Base-by-base conservation (phyloP, 2,329 filamentous ascomycete genomes). In the Neonectria neomacrospora region DNA sequence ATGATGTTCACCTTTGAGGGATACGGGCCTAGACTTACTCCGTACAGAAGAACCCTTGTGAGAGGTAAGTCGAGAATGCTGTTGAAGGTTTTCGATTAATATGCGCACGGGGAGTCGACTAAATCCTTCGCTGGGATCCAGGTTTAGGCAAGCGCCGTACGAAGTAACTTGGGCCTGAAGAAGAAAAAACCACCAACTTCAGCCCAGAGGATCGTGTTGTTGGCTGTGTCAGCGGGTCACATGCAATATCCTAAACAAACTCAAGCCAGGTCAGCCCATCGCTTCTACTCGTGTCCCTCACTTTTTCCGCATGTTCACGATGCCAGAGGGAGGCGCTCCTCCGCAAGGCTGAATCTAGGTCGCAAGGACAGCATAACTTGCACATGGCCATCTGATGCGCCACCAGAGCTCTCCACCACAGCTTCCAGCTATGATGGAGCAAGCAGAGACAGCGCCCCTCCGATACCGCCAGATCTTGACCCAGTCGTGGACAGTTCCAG, bases 381-480 rank as follows among this genome's bases (percentile, higher is more conserved):
- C 51, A 22, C 48, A 54, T 58, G 50, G 57, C 52, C 50, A 41
- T 51, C 51, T 18, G 39, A 37, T 57, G 48, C 50, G 54, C 54
- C 59, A 62, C 52, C 52, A 42, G 42, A 64, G 57, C 57, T 62
- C 57, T 57, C 61, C 54, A 58, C 45, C 50, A 52, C 54, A 71
- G 52, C 63, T 70, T 59, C 52, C 55, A 56, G 30, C 42, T 48
- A 18, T 16, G n/a, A 64, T 59, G 56, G 56, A 61, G 47, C 47
- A 30, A 37, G 53, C 44, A 50, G 53, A 63, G 41, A 56, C n/a
- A 10, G 12, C 12, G 37, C 54, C 54, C 54, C 53, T 52, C 47
- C 42, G 53, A 58, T 57, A 64, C 64, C 54, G 65, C 66, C 67
- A 60, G 60, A 65, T 65, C 63, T 61, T 45, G 52, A 54, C 39